Conservation (phyloP, 2,329 filamentous ascomycete species). For the Reticulascus tulasneorum region DNA sequence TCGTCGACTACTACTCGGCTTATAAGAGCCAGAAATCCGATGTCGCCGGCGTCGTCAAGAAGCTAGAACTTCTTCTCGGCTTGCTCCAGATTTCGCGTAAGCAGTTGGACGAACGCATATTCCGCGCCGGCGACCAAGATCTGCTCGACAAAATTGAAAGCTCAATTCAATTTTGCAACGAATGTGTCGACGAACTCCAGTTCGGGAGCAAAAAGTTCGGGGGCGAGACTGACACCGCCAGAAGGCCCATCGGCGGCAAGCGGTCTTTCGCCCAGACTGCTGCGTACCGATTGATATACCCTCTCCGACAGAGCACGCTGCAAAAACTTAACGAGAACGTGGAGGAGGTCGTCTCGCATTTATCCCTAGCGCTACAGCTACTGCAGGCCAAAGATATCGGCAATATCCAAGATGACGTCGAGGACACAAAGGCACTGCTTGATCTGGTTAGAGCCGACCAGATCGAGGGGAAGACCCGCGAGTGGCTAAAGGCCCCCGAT, state of each 20-base stretch:
- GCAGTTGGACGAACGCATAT: slow-evolving; percentile 15
- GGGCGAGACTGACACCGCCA: slow-evolving; percentile 1
- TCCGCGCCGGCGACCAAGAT: slow-evolving; percentile 17
- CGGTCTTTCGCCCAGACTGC: slow-evolving; percentile 1
- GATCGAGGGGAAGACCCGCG: slow-evolving; percentile 19
- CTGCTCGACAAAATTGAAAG: slow-evolving; percentile 18
- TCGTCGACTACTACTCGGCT: slow-evolving; percentile 28
- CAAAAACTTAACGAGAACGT: slow-evolving; percentile 33
- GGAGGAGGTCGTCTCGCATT: slow-evolving; percentile 23
- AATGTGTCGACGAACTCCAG: slow-evolving; percentile 24
- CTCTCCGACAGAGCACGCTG: slow-evolving; percentile 31
- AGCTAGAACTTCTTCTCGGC: slow-evolving; percentile 19
- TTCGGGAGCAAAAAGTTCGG: slow-evolving; percentile 21
- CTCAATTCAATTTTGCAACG: slow-evolving; percentile 21
- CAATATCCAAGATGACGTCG: slow-evolving; percentile 20
- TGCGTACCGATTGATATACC: slow-evolving; percentile 21
- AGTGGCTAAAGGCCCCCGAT: slow-evolving; percentile 33
- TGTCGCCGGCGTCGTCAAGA: slow-evolving; percentile 19
- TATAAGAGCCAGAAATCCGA: slow-evolving; percentile 22
- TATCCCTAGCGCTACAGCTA: slow-evolving; percentile 26
- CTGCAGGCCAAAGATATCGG: slow-evolving; percentile 24
- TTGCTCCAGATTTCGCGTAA: slow-evolving; percentile 19
- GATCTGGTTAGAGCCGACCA: slow-evolving; percentile 20
- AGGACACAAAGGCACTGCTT: slow-evolving; percentile 21
- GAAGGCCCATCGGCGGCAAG: too few relatives aligned